Percentiles rank a stretch among this genome's conserved stretches.
phyloP scores from a whole-genome alignment of 1,284 basidiomycete species.

The Termitomyces sp. region DNA sequence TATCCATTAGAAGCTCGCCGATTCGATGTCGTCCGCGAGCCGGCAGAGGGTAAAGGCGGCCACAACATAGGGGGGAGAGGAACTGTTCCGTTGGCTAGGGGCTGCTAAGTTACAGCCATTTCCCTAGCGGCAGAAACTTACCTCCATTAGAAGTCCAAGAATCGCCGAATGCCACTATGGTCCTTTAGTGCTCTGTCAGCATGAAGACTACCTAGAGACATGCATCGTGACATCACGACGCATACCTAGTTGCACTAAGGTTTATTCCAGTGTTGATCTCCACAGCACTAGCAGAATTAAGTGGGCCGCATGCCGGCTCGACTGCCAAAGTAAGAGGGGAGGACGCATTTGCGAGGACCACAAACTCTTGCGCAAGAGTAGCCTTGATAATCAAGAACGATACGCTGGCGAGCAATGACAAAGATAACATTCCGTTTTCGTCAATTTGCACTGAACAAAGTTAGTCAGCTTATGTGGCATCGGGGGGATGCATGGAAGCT shows the following conservation, averaged over 20 bases:
- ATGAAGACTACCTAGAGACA: neutral
- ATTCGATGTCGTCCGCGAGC: slow-evolving; percentile 22
- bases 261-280: slow-evolving; percentile 1
- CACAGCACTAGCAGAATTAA: neutral
- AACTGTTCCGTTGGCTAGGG: slow-evolving; percentile 25
- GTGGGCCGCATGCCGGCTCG: neutral
- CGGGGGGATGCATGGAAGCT: neutral
- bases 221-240: neutral
- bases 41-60: slow-evolving; percentile 26
- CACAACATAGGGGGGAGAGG: slow-evolving; percentile 26
- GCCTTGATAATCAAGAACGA: neutral
- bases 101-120: neutral
- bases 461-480: neutral
- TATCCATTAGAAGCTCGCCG: slow-evolving; percentile 26
- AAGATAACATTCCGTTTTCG: neutral
- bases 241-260: neutral
- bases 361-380: neutral
- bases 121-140: neutral
- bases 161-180: slow-evolving; percentile 1
- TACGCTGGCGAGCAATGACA: neutral
- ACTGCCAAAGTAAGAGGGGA: neutral
- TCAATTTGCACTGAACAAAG: neutral
- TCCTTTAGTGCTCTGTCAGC: neutral
- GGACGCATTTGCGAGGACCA: neutral
- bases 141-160: slow-evolving; percentile 4